These are phyloP conservation scores for Didymella keratinophila DNA, from an alignment of 2,329 filamentous ascomycete species.

Conservation along the genomic window DNA sequence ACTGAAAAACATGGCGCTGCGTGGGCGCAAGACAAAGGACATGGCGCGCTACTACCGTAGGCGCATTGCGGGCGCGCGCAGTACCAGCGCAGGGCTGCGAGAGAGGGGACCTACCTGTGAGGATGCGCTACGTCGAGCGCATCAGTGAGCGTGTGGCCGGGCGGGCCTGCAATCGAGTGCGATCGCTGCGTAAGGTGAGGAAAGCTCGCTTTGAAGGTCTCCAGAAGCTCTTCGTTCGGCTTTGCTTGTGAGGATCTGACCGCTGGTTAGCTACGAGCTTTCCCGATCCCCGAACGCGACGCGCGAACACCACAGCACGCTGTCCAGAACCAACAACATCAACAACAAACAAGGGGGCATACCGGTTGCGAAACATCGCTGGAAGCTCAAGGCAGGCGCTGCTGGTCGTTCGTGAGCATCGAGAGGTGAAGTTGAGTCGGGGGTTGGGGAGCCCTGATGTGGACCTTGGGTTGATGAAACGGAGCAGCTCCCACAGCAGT, in stretches of 20 bases:
- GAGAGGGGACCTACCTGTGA: constrained; percentile 51
- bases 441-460: constrained; percentile 35
- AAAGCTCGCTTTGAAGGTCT: constrained; percentile 84
- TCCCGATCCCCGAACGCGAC: constrained; percentile 30
- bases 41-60: constrained; percentile 5
- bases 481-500: constrained; percentile 45
- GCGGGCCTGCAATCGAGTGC: constrained; percentile 52
- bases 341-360: constrained; percentile 32
- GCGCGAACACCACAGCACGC: constrained; percentile 38
- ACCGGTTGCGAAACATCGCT: constrained; percentile 60
- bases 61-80: constrained; percentile 18
- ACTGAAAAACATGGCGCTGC: neutral
- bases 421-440: constrained; percentile 37
- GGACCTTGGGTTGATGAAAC: constrained; percentile 43
- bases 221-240: constrained; percentile 83
- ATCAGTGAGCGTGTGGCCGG: constrained; percentile 57
- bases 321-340: constrained; percentile 7
- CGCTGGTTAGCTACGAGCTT: constrained; percentile 31
- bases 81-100: constrained; percentile 1
- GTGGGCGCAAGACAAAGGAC: constrained; percentile 14
- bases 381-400: constrained; percentile 40
- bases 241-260: constrained; percentile 80
- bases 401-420: constrained; percentile 40
- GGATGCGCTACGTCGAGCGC: constrained; percentile 57
- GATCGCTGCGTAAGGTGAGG: constrained; percentile 67